Evolutionary conservation across 2,329 filamentous ascomycete genomes (phyloP).

Genomic region (Epichloe festucae): DNA sequence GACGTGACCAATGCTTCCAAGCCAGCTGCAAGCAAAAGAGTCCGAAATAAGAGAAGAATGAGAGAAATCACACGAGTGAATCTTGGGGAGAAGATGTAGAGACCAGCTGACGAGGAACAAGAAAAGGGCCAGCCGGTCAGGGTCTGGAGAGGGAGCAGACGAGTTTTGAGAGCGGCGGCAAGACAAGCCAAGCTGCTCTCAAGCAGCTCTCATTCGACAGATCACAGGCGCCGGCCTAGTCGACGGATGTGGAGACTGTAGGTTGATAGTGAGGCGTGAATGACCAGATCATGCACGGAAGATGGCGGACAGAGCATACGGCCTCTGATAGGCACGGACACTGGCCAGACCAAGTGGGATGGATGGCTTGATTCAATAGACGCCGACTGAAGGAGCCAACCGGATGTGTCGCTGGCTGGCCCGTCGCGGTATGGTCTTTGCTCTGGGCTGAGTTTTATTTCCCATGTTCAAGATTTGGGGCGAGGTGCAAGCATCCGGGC

Average conservation of each 20-base stretch:
- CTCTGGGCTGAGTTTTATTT: not conserved
- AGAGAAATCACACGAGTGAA: slow-evolving; percentile 23
- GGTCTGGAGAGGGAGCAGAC: slow-evolving; percentile 27
- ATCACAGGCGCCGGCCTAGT: slow-evolving; percentile 20
- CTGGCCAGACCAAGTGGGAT: slow-evolving; percentile 1
- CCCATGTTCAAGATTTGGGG: not conserved
- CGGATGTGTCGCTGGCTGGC: slow-evolving; percentile 32
- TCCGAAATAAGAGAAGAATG: slow-evolving; percentile 17
- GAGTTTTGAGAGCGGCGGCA: slow-evolving; percentile 36
- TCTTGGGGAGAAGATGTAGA: slow-evolving; percentile 24
- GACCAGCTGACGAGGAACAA: slow-evolving; percentile 42
- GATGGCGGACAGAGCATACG: not conserved
- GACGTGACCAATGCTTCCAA: slow-evolving; percentile 7
- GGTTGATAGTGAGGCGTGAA: slow-evolving; percentile 12
- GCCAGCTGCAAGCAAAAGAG: slow-evolving; percentile 9
- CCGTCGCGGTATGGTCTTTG: slow-evolving; percentile 8
- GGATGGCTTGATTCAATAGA: slow-evolving; percentile 4
- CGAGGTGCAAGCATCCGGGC: not conserved
- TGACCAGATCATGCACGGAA: slow-evolving; percentile 2
- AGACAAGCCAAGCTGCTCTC: slow-evolving; percentile 12
- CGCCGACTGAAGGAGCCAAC: not conserved
- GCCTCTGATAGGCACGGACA: slow-evolving; percentile 4
- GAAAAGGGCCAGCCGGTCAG: slow-evolving; percentile 21
- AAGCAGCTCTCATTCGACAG: slow-evolving; percentile 18
- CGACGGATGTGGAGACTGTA: slow-evolving; percentile 15